Base-by-base conservation (phyloP, 306 rosid genomes). In the Vicia sativa region DNA sequence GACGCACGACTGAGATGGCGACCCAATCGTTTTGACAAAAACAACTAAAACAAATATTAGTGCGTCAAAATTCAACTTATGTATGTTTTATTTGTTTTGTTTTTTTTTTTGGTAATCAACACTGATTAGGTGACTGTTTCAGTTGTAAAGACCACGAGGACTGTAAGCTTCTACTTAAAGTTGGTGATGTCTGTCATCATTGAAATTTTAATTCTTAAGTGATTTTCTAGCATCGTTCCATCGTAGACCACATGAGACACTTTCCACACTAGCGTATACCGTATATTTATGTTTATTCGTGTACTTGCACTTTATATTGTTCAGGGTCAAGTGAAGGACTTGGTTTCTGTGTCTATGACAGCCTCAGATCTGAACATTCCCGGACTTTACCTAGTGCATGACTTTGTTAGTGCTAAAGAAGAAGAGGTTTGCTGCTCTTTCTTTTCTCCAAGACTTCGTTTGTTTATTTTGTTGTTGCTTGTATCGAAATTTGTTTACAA, bases 301-400 rank as follows among this genome's bases (percentile, higher is more conserved):
- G 69, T 56, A 57, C 46, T 70, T 58, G 13, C 50, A 15, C 59
- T 12, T 63, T 6, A 10, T 3, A 31, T 16, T 63, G 49, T 63
- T 69, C 67, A 84, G 89, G 88, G 74, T 70, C 64, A 50, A 66
- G 75, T 65, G 25, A 73, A 65, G 78, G 85, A 92, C 64, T 53
- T 78, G 62, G 74, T 86, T 77, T 79, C 87, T 14, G 96, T 87
- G 10, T 87, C 91, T 65, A 57, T 84, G 69, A 65, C 75, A 59
- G 95, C 85, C 14, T 82, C 86, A 9, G 98, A 92, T 68, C 48
- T 92, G 74, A 78, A 78, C 73, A 85, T 92, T 78, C 87, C 95
- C 4, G 98, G 98, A 13, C 70, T 92, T 72, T 86, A 76, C 87
- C 81, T 92, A 29, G 71, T 87, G 73, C 92, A 83, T 8, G 95